Conservation (phyloP, 2,329 filamentous ascomycete genomes). For the Fusarium globosum region DNA sequence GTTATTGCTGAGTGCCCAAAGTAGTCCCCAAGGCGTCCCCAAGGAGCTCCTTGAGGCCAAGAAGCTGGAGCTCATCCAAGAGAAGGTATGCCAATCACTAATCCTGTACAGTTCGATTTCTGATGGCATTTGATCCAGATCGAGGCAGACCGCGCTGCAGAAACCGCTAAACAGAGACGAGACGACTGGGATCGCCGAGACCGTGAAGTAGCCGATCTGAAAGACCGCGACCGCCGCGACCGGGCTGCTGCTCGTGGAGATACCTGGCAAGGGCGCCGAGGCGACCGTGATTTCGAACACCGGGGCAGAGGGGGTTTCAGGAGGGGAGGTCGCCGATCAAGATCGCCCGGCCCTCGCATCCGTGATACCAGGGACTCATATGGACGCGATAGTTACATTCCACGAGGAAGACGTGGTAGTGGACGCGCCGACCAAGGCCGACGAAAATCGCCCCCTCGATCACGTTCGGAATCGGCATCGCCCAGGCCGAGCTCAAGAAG, state of each 20-base stretch:
- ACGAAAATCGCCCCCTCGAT: constrained; percentile 46
- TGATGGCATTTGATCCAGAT: constrained; percentile 62
- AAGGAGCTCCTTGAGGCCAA: constrained; percentile 96
- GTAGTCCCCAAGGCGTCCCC: constrained; percentile 88
- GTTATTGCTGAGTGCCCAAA: constrained; percentile 88
- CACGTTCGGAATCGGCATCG: constrained; percentile 49
- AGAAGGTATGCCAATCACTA: constrained; percentile 73
- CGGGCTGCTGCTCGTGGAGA: constrained; percentile 64
- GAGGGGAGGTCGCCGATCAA: constrained; percentile 59
- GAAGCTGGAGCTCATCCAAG: constrained; percentile 92
- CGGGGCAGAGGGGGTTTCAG: constrained; percentile 57
- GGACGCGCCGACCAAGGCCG: constrained; percentile 56
- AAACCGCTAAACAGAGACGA: constrained; percentile 76
- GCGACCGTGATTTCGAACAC: constrained; percentile 61
- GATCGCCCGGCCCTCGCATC: constrained; percentile 59
- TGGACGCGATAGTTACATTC: constrained; percentile 65
- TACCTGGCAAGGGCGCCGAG: constrained; percentile 64
- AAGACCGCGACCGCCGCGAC: constrained; percentile 71
- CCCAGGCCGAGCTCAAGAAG: constrained; percentile 51
- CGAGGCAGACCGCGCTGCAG: constrained; percentile 83
- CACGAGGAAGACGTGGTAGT: constrained; percentile 57
- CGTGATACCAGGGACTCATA: constrained; percentile 58
- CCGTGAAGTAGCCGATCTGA: constrained; percentile 73
- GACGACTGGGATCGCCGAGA: constrained; percentile 79
- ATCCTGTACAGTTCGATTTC: neutral